Evolutionary conservation across 2,329 filamentous ascomycete species (phyloP), one percentile per base, ranked within the genome.

Genomic region (Arthrobotrys pseudoclavata): DNA sequence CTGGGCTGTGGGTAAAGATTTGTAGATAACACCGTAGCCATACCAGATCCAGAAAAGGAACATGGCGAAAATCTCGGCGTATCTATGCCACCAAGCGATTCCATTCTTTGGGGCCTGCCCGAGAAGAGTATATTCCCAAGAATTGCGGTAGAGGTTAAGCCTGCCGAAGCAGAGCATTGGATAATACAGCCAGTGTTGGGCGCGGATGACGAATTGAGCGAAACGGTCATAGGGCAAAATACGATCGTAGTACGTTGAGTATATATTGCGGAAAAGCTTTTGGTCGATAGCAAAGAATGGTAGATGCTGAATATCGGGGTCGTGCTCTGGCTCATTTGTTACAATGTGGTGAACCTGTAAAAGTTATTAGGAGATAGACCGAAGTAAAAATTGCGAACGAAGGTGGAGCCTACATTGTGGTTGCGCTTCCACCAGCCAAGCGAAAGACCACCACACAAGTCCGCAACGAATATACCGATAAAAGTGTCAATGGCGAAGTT

Each of bases 341-440:
- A 98, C 91, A 80, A 98, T 94, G 82, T 98, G 95, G 83, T 98
- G 95, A 7, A 97, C 75, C 75, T 79, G 37, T 45, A 20, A 20
- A 57, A 20, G 22, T 18, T 37, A 15, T 47, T 6, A 42, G 40
- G 20, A n/a, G n/a, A 9, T 15, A n/a, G 12, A 34, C 31, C 6
- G 31, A 34, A 9, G 12, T 2, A 4, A 9, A 1, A 34, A 5
- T 34, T 22, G 10, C 18, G n/a, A 31, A 31, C 18, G 13, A 9
- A 37, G n/a, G 15, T 20, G n/a, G 31, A 57, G 40, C 61, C 15
- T 69, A 74, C 94, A 82, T 98, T 98, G 84, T 98, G 95, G 83
- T 90, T 97, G 79, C 90, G 88, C 85, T 98, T 98, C 95, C 96
- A 99, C 96, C 96, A 99, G 52, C 95, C 93, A 67, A 97, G 85